Conservation (phyloP, 257 asterid species). For the Ehretia macrophylla region DNA sequence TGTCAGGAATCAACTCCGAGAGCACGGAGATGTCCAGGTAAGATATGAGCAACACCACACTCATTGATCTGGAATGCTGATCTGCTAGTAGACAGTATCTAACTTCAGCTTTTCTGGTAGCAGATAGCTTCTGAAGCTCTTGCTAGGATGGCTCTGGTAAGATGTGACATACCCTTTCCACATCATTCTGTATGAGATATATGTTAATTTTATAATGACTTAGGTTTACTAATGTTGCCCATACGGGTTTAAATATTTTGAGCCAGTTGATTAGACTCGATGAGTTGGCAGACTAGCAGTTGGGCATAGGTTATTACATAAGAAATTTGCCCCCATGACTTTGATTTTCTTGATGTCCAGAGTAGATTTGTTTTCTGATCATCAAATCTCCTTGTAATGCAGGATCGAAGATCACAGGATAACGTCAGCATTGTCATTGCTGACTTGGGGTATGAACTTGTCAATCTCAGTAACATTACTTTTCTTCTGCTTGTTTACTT, state of each 20-base stretch:
- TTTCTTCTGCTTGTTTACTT: neutral
- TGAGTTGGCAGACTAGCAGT: no score
- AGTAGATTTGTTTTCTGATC: conserved; percentile 9
- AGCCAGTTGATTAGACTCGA: no score
- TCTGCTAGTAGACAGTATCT: conserved; percentile 6
- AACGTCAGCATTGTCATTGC: conserved; percentile 85
- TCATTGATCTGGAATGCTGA: neutral
- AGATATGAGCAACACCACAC: conserved; percentile 1
- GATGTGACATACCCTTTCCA: conserved; percentile 2
- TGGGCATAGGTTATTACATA: no score
- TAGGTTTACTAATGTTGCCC: no score
- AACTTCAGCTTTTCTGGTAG: neutral
- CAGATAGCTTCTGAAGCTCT: conserved; percentile 93
- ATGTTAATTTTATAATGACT: no score
- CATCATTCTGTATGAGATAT: neutral
- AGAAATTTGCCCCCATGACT: neutral
- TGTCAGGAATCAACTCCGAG: conserved; percentile 70
- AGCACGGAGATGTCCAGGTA: conserved; percentile 89
- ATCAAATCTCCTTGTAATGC: conserved; percentile 17
- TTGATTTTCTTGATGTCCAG: neutral
- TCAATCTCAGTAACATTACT: conserved; percentile 1
- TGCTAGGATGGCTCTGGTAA: conserved; percentile 81
- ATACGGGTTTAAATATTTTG: no score
- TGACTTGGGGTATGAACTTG: conserved; percentile 76
- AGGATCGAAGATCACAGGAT: conserved; percentile 79